These are phyloP conservation scores for Crucibulum laeve DNA, from an alignment of 768 basidiomycete species.

Conservation along the genomic window DNA sequence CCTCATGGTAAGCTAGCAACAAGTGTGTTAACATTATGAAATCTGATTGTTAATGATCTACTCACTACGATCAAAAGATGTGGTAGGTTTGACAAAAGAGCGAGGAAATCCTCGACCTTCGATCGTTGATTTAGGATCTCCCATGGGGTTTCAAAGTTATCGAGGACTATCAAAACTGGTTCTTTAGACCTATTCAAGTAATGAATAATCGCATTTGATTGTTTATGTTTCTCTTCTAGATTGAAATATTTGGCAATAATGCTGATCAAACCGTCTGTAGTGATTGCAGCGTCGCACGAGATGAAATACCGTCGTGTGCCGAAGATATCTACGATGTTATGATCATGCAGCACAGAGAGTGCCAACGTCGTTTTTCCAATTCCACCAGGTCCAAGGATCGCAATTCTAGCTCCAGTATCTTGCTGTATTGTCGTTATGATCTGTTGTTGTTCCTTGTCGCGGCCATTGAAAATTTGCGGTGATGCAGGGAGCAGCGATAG, in stretches of 20 bases:
- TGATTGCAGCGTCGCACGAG: not conserved
- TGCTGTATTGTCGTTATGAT: not conserved
- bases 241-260: not conserved
- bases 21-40: not conserved
- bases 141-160: not conserved
- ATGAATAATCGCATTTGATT: not conserved
- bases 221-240: not conserved
- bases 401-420: not conserved
- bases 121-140: not conserved
- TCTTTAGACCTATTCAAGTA: not conserved
- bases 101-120: not conserved
- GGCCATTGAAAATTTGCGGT: not conserved
- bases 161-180: not conserved
- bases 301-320: not conserved
- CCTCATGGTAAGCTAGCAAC: not conserved
- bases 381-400: not conserved
- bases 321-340: not conserved
- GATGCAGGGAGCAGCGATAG: not conserved
- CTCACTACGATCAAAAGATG: not conserved
- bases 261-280: not conserved
- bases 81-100: not conserved
- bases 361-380: not conserved
- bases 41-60: not conserved
- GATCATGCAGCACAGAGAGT: not conserved
- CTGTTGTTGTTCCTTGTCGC: not conserved